A percentile compares a stretch with the other conserved stretches of the same genome.
Evolutionary conservation across 805 yeast genomes (phyloP).

Genomic region (Yarrowia sp.): DNA sequence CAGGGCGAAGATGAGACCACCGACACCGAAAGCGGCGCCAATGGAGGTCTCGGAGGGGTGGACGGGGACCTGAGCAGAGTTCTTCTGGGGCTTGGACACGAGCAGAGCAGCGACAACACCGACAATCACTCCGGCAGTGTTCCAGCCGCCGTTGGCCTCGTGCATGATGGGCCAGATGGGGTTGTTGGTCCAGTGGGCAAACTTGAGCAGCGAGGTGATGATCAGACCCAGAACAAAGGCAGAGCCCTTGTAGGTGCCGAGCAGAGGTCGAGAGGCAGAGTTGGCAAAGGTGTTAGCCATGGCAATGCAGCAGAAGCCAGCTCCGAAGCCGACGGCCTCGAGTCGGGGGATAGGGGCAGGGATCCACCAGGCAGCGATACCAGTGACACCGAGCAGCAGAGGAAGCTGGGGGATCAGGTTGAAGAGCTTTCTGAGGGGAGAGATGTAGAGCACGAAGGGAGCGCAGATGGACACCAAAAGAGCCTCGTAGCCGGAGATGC

Average conservation of each 20-base stretch:
- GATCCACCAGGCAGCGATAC: conserved; percentile 77
- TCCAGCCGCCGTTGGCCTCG: conserved; percentile 83
- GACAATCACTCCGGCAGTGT: conserved; percentile 67
- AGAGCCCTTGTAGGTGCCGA: conserved; percentile 56
- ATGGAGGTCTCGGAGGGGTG: conserved; percentile 47
- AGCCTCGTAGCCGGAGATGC: conserved; percentile 92
- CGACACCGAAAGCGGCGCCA: conserved; percentile 72
- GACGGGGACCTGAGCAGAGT: conserved; percentile 43
- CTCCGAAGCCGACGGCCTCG: conserved; percentile 68
- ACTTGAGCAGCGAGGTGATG: conserved; percentile 75
- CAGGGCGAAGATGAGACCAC: conserved; percentile 72
- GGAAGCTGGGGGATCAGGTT: conserved; percentile 60
- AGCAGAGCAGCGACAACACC: conserved; percentile 71
- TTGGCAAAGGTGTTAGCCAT: conserved; percentile 62
- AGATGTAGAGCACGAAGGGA: conserved; percentile 62
- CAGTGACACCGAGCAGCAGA: conserved; percentile 62
- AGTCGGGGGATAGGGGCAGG: conserved; percentile 75
- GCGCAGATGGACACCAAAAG: conserved; percentile 63
- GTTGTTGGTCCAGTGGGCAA: conserved; percentile 79
- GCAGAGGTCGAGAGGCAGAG: conserved; percentile 48
- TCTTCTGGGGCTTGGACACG: conserved; percentile 55
- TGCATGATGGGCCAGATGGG: conserved; percentile 98
- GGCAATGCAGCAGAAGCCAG: conserved; percentile 65
- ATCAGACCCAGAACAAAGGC: conserved; percentile 76
- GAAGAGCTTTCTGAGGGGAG: conserved; percentile 54